Percentiles rank a stretch among this genome's conserved stretches.
Evolutionary conservation across 306 rosid species (phyloP).

Genomic region (Lathyrus oleraceus): DNA sequence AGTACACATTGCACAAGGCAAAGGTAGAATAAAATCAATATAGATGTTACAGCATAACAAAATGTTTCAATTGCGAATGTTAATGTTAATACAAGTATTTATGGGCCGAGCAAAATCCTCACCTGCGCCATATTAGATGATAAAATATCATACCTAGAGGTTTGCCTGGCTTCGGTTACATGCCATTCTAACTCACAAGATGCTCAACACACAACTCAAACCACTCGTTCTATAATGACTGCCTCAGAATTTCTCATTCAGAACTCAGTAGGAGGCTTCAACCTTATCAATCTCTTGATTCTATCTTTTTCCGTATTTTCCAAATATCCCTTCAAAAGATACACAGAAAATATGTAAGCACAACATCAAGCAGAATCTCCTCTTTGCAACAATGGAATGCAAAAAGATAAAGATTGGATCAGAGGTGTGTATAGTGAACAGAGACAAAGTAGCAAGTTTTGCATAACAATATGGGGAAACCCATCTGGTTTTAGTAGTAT

Average conservation of each 20-base stretch:
- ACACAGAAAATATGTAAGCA: conserved; percentile 26
- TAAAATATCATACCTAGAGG: conserved; percentile 6
- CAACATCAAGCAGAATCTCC: conserved; percentile 19
- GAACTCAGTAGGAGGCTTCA: conserved; percentile 85
- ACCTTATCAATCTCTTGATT: conserved; percentile 83
- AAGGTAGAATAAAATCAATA: conserved; percentile 19
- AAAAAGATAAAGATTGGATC: background rate
- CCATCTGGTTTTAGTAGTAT: background rate
- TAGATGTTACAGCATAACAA: background rate
- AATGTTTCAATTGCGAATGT: background rate
- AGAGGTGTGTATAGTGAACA: background rate
- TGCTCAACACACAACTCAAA: conserved; percentile 19
- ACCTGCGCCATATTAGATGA: conserved; percentile 1
- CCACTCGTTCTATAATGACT: background rate
- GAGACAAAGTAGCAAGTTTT: background rate
- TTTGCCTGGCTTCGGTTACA: conserved; percentile 8
- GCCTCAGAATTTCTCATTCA: conserved; percentile 37
- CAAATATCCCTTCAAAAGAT: conserved; percentile 67
- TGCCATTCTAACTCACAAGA: conserved; percentile 25
- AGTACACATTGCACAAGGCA: conserved; percentile 4
- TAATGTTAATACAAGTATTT: conserved; percentile 16
- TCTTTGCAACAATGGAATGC: conserved; percentile 1
- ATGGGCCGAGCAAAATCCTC: conserved; percentile 24
- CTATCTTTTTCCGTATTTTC: conserved; percentile 90
- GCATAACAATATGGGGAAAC: background rate